Conservation (phyloP, 2,329 filamentous ascomycete species). For the Pseudocercospora macadamiae region DNA sequence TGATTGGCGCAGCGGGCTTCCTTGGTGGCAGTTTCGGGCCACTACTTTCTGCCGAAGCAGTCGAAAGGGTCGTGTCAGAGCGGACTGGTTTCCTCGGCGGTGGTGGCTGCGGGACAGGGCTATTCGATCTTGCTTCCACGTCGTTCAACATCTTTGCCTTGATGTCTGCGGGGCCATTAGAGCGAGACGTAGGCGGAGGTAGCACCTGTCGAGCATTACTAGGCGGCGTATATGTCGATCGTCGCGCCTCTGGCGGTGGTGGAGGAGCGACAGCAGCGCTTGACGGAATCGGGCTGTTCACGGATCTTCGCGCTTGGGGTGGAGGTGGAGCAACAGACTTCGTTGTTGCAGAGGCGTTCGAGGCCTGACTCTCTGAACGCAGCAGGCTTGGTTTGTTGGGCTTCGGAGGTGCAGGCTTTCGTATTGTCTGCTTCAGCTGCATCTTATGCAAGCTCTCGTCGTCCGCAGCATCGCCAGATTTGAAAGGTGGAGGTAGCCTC, state of each 20-base stretch:
- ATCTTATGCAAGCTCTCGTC: slow-evolving; percentile 14
- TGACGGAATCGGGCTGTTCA: slow-evolving; percentile 11
- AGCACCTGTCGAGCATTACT: slow-evolving; percentile 7
- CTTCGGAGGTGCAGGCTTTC: slow-evolving; percentile 41
- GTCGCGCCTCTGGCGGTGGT: slow-evolving; percentile 27
- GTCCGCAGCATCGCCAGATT: slow-evolving; percentile 7
- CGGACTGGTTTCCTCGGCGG: slow-evolving; percentile 26
- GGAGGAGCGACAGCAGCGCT: slow-evolving; percentile 13
- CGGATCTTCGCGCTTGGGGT: slow-evolving; percentile 25
- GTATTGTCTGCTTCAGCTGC: slow-evolving; percentile 32
- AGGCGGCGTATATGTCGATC: slow-evolving; percentile 8
- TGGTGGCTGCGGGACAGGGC: slow-evolving; percentile 21
- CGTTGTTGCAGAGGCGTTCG: slow-evolving; percentile 21
- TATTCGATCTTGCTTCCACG: slow-evolving; percentile 2
- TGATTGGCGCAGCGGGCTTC: slow-evolving; percentile 29
- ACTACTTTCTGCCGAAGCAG: background rate
- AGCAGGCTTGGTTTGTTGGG: slow-evolving; percentile 40
- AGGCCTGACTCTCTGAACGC: slow-evolving; percentile 31
- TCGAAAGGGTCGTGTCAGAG: slow-evolving; percentile 12
- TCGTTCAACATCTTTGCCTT: background rate
- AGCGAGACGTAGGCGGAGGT: slow-evolving; percentile 21
- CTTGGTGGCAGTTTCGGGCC: slow-evolving; percentile 32
- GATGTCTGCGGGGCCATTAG: slow-evolving; percentile 9
- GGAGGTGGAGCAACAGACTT: slow-evolving; percentile 28
- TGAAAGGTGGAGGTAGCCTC: slow-evolving; percentile 24